phyloP scores from a whole-genome alignment of 352 stramenopile genomes.

The Globisporangium okanoganense region DNA sequence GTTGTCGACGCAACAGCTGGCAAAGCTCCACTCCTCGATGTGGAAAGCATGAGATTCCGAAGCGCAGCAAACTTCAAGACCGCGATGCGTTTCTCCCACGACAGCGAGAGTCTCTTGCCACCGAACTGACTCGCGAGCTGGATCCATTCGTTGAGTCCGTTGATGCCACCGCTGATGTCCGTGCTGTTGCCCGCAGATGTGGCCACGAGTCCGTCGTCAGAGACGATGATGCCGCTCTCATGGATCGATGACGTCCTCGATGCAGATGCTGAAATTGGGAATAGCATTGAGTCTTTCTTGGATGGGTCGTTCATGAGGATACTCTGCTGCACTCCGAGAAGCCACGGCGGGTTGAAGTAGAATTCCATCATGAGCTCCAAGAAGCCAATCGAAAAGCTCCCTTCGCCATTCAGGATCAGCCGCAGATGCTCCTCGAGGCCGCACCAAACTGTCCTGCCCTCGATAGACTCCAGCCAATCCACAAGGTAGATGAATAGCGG shows the following conservation, averaged over 20 bases:
- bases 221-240: conserved; percentile 46
- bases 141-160: conserved; percentile 59
- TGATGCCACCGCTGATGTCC: conserved; percentile 20
- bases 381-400: conserved; percentile 63
- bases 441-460: conserved; percentile 81
- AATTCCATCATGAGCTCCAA: conserved; percentile 85
- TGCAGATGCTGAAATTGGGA: conserved; percentile 49
- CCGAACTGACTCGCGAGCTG: conserved; percentile 60
- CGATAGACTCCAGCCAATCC: conserved; percentile 78
- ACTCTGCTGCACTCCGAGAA: conserved; percentile 68
- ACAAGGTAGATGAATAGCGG: conserved; percentile 70
- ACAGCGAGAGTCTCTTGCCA: conserved; percentile 58
- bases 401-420: conserved; percentile 65
- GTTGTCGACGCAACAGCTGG: background rate
- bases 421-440: conserved; percentile 77
- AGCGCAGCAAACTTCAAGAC: conserved; percentile 65
- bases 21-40: background rate
- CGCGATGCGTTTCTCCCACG: conserved; percentile 71
- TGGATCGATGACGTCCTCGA: conserved; percentile 28
- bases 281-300: conserved; percentile 68
- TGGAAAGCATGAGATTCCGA: conserved; percentile 42
- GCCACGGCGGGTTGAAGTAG: conserved; percentile 63
- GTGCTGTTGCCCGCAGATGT: conserved; percentile 20
- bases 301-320: conserved; percentile 84
- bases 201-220: conserved; percentile 37